Percentiles rank a stretch among this genome's conserved stretches.
These are phyloP conservation scores for Aspergillus affinis DNA, from an alignment of 495 filamentous ascomycete genomes.

Conservation along the genomic window DNA sequence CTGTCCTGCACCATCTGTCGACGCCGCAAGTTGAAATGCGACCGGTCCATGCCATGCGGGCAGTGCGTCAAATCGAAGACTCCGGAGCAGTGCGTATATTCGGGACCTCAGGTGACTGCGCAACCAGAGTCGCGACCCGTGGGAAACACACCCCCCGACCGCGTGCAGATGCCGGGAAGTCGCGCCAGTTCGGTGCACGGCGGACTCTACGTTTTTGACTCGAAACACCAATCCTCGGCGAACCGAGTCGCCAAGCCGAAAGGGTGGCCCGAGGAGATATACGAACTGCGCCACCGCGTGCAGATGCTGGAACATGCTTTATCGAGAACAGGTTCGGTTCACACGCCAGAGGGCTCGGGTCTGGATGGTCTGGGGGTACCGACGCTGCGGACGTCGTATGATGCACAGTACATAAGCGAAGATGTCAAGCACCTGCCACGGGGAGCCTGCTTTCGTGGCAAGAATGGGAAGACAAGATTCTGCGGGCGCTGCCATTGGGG, in stretches of 20 bases:
- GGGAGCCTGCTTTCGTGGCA: conserved; percentile 44
- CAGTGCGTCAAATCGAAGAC: conserved; percentile 58
- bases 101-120: conserved; percentile 23
- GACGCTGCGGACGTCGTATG: conserved; percentile 15
- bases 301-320: conserved; percentile 33
- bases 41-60: conserved; percentile 62
- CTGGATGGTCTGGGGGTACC: conserved; percentile 27
- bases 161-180: conserved; percentile 17
- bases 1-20: conserved; percentile 55
- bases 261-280: conserved; percentile 31
- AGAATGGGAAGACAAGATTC: conserved; percentile 47
- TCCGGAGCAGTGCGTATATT: conserved; percentile 36
- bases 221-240: conserved; percentile 28
- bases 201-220: conserved; percentile 44
- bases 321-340: conserved; percentile 20
- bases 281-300: conserved; percentile 34
- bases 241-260: conserved; percentile 32
- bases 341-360: conserved; percentile 31
- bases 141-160: conserved; percentile 16
- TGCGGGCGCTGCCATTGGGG: conserved; percentile 49
- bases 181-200: conserved; percentile 18
- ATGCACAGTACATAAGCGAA: conserved; percentile 30
- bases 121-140: conserved; percentile 15
- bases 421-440: conserved; percentile 33
- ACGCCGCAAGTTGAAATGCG: conserved; percentile 68